Conservation (phyloP, 129 eudicot genomes). For the Pulicaria dysenterica region DNA sequence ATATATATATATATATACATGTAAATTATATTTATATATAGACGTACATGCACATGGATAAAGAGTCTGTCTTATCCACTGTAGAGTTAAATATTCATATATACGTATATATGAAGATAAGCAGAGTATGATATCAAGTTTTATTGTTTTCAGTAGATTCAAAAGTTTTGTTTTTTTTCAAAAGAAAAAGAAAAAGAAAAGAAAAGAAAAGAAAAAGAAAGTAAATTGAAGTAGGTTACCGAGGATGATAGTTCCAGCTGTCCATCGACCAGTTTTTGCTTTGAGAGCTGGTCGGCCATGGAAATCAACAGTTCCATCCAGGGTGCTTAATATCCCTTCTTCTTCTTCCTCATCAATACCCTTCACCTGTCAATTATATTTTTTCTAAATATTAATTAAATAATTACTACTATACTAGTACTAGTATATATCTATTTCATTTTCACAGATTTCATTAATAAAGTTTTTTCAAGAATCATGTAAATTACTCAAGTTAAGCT, state of each 20-base stretch:
- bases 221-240: constrained; percentile 43
- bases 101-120: constrained; percentile 41
- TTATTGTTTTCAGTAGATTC: background rate
- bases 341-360: constrained; percentile 46
- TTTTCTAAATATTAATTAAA: background rate
- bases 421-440: background rate
- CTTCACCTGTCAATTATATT: constrained; percentile 37
- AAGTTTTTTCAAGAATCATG: background rate
- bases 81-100: constrained; percentile 18
- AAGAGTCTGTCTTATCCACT: constrained; percentile 33
- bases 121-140: constrained; percentile 40
- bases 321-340: constrained; percentile 42
- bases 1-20: too few species aligned
- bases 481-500: too few species aligned
- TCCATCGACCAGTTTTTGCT: constrained; percentile 74
- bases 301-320: constrained; percentile 87
- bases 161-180: constrained; percentile 10
- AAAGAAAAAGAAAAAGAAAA: background rate
- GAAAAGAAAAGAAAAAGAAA: background rate
- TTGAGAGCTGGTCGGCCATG: constrained; percentile 74
- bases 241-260: constrained; percentile 79
- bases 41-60: constrained; percentile 24
- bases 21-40: background rate
- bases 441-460: background rate
- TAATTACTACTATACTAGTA: too few species aligned